A percentile compares a stretch with the other conserved stretches of the same genome.
Evolutionary conservation across 208 protist species (phyloP).

Genomic region (Leishmania tarentolae): DNA sequence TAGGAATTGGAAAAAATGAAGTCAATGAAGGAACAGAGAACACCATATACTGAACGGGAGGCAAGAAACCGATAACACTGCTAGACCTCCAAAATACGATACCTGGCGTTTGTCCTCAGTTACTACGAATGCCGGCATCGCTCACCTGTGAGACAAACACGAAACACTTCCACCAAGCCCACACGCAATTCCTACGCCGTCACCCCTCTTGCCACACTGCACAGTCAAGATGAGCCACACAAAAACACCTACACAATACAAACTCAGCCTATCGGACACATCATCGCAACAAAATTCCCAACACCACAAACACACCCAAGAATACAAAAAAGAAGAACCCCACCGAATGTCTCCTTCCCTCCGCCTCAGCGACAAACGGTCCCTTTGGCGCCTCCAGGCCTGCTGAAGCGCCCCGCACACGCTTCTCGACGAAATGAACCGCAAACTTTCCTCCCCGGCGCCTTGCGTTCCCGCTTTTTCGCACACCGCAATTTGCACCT

Average conservation of each 20-base stretch:
- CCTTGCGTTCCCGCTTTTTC: neutral
- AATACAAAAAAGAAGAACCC: neutral
- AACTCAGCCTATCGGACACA: too few relatives aligned
- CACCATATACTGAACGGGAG: neutral
- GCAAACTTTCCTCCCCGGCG: neutral
- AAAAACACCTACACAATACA: too few relatives aligned
- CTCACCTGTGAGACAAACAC: neutral
- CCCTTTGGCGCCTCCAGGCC: too few relatives aligned
- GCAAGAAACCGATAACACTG: neutral
- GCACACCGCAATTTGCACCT: too few relatives aligned
- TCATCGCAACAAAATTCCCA: conserved; percentile 16
- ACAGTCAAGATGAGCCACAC: too few relatives aligned
- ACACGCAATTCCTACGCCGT: neutral
- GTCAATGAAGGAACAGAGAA: neutral
- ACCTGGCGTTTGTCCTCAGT: neutral
- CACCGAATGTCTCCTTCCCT: neutral
- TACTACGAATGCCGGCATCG: neutral
- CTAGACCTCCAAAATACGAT: neutral
- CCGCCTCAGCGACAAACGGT: neutral
- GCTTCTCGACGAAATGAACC: neutral
- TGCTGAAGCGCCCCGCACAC: neutral
- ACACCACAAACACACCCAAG: conserved; percentile 20
- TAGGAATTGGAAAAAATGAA: neutral
- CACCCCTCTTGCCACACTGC: too few relatives aligned
- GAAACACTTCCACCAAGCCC: neutral